These are phyloP conservation scores for Luffa aegyptiaca DNA, from an alignment of 306 rosid genomes.

Conservation along the genomic window DNA sequence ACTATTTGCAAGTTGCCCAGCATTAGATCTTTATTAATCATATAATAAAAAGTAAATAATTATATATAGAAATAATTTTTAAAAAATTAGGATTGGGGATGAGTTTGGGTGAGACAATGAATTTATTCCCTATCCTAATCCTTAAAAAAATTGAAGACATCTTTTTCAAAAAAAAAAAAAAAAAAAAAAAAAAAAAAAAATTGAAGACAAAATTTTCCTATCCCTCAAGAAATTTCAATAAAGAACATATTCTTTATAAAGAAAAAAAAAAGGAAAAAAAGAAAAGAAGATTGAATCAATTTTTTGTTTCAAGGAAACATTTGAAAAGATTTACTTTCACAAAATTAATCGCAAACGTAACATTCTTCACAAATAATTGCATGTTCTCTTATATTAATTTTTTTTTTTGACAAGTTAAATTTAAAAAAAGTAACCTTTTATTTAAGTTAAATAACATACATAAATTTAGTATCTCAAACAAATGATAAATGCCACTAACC, in stretches of 20 bases:
- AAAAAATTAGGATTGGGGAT: too few species aligned
- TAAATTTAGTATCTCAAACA: background rate
- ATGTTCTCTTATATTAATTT: background rate
- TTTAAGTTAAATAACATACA: background rate
- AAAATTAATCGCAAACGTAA: too few species aligned
- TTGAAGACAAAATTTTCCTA: background rate
- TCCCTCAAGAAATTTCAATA: background rate
- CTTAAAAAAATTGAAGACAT: background rate
- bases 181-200: too few species aligned
- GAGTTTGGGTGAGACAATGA: background rate
- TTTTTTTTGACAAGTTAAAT: background rate
- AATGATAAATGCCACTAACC: background rate
- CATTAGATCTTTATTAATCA: too few species aligned
- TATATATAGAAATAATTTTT: too few species aligned
- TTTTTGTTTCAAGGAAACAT: background rate
- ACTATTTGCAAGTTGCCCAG: too few species aligned
- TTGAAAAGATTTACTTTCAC: too few species aligned
- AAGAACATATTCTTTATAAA: background rate
- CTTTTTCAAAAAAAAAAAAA: too few species aligned
- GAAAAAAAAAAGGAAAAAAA: background rate
- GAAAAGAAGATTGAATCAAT: too few species aligned
- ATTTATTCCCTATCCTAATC: background rate
- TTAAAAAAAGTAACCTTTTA: background rate
- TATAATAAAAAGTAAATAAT: too few species aligned
- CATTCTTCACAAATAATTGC: background rate